Evolutionary conservation across 2,329 filamentous ascomycete genomes (phyloP).

Genomic region (Ascochyta pisi): DNA sequence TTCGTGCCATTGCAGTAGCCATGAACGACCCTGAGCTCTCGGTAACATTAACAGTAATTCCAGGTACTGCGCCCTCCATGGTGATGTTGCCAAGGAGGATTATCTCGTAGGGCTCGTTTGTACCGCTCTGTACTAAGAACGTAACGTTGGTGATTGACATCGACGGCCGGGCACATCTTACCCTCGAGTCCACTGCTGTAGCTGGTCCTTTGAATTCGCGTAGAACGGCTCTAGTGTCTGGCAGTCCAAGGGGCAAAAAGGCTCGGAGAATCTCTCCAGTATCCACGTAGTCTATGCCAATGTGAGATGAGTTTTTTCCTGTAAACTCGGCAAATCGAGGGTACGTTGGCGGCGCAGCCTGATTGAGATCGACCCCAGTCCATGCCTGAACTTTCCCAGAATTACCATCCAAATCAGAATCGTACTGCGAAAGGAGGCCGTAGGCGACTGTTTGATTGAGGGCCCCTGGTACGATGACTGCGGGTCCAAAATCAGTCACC

Average conservation of each 20-base stretch:
- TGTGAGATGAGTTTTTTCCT: background rate
- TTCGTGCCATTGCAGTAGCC: background rate
- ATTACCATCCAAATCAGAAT: background rate
- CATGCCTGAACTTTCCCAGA: background rate
- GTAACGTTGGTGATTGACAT: background rate
- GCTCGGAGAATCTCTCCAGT: slow-evolving; percentile 1
- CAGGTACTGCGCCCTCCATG: background rate
- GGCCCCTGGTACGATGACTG: background rate
- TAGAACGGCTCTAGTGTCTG: background rate
- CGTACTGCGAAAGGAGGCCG: background rate
- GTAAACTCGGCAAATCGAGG: slow-evolving; percentile 6
- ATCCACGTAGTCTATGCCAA: background rate
- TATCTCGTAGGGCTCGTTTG: background rate
- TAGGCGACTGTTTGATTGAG: background rate
- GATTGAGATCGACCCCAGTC: background rate
- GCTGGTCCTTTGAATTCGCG: background rate
- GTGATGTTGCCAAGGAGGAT: background rate
- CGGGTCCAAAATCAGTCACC: background rate
- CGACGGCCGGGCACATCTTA: background rate
- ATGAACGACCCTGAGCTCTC: background rate
- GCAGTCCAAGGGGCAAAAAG: background rate
- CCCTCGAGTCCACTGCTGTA: background rate
- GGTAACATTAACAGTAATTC: background rate
- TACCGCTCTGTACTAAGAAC: background rate
- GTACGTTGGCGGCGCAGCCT: background rate